Conservation (phyloP, 257 asterid species). For the Cruciata laevipes region DNA sequence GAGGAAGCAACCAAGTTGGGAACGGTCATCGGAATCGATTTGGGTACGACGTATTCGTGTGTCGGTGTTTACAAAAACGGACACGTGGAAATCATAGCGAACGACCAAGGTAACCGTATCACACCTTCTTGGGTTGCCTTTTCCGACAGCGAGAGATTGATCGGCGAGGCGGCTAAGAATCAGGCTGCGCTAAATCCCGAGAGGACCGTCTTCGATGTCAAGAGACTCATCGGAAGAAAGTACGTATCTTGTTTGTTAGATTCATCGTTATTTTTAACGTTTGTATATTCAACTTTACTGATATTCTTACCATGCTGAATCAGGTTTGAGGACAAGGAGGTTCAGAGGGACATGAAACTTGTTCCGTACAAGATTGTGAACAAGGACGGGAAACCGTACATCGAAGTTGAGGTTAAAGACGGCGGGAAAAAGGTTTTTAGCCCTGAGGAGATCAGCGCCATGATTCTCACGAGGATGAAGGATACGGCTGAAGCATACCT, state of each 20-base stretch:
- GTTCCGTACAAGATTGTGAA: slow-evolving; percentile 37
- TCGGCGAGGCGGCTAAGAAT: slow-evolving; percentile 51
- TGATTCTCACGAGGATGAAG: slow-evolving; percentile 37
- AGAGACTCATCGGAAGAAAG: slow-evolving; percentile 31
- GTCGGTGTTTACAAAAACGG: slow-evolving; percentile 52
- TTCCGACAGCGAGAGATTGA: slow-evolving; percentile 47
- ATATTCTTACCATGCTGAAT: not conserved
- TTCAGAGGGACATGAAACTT: slow-evolving; percentile 38
- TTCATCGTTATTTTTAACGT: too few relatives aligned
- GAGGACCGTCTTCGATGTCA: slow-evolving; percentile 46
- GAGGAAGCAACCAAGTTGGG: slow-evolving; percentile 60
- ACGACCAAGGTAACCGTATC: slow-evolving; percentile 50
- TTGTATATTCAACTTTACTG: not conserved
- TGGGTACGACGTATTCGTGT: slow-evolving; percentile 55
- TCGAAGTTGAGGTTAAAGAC: slow-evolving; percentile 30
- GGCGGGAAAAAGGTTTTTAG: slow-evolving; percentile 35
- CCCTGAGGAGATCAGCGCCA: slow-evolving; percentile 32
- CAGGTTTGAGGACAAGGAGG: slow-evolving; percentile 5
- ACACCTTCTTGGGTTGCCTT: slow-evolving; percentile 54
- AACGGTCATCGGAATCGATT: slow-evolving; percentile 59
- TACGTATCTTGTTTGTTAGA: not conserved
- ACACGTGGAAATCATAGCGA: slow-evolving; percentile 50
- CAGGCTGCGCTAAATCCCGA: slow-evolving; percentile 50
- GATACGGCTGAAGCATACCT: slow-evolving; percentile 40
- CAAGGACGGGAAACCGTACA: slow-evolving; percentile 42